Evolutionary conservation across 805 yeast species (phyloP).

Genomic region (Ogataea ganodermae): DNA sequence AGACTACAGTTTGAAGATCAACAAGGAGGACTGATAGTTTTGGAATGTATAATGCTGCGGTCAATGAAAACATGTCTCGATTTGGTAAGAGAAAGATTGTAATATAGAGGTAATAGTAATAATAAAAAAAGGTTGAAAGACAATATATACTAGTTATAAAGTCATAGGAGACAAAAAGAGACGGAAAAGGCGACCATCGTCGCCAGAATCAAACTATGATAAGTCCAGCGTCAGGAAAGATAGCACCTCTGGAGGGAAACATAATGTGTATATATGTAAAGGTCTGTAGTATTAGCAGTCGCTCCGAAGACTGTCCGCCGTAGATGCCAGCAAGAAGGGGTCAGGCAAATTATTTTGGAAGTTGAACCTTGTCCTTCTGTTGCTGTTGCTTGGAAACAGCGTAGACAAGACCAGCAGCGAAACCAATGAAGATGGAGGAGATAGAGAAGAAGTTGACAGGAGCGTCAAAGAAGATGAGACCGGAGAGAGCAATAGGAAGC

Average conservation of each 20-base stretch:
- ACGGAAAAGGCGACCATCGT: background rate
- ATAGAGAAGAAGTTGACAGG: conserved; percentile 90
- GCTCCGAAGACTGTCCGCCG: background rate
- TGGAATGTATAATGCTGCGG: background rate
- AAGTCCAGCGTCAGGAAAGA: background rate
- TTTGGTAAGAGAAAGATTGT: background rate
- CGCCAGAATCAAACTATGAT: background rate
- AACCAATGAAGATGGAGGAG: conserved; percentile 89
- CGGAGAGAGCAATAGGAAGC: conserved; percentile 95
- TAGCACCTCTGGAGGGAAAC: background rate
- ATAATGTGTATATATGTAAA: background rate
- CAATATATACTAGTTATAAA: background rate
- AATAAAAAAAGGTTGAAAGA: background rate
- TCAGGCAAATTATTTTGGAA: conserved; percentile 34
- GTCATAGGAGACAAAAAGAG: background rate
- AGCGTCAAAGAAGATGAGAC: conserved; percentile 92
- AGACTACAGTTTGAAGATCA: conserved; percentile 81
- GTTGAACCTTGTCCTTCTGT: conserved; percentile 45
- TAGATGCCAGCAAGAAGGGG: background rate
- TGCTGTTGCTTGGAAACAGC: conserved; percentile 95
- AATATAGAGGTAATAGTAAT: background rate
- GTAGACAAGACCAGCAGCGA: conserved; percentile 92
- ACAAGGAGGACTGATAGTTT: conserved; percentile 12
- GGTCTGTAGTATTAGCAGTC: conserved; percentile 8
- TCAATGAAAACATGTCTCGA: background rate